Evolutionary conservation across 176 grass and related monocot species (phyloP), one percentile per base, ranked within the genome.

Genomic region (Melocanna baccifera): DNA sequence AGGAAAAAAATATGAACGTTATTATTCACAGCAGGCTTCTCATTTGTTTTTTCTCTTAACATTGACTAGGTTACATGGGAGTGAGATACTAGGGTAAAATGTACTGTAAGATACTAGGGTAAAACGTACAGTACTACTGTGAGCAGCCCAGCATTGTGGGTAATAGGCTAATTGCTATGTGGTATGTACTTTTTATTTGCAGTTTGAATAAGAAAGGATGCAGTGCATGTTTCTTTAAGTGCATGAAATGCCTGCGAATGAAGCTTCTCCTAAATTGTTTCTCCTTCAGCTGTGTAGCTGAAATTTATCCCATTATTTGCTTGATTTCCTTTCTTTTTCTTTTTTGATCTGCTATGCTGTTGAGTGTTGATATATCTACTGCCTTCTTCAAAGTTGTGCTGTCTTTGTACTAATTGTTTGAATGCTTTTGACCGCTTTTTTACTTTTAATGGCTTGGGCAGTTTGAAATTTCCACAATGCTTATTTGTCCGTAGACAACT

Each of bases 351-450:
- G 45, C n/a, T 82, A 18, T 57, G 79, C 79, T 82, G 37, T 71
- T 32, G 9, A 46, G 67, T 82, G 37, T 71, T 32, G 9, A 46
- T 71, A 32, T 82, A 65, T 53, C 28, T 64, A 16, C 28, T 32
- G 9, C 64, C 18, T 20, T 39, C 32, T 67, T 67, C 30, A 69
- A 69, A 69, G 5, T 19, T 75, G 78, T 3, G 48, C 66, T 55
- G 66, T 57, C 37, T n/a, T 82, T 64, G 47, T 55, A 63, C 34
- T 48, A 32, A 41, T 81, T 71, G 9, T 88, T 37, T 62, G 30
- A 75, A 43, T 61, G 51, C 51, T 39, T 62, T 68, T 5, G 22
- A 7, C n/a, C 22, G 29, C 1, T 55, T n/a, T 83, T 23, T 42
- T 70, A 25, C 65, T 56, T 59, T 29, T 55, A 64, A 28, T 37